A percentile compares a stretch with the other conserved stretches of the same genome.
These are phyloP conservation scores for Turnera subulata DNA, from an alignment of 345 rosid genomes.

Conservation along the genomic window DNA sequence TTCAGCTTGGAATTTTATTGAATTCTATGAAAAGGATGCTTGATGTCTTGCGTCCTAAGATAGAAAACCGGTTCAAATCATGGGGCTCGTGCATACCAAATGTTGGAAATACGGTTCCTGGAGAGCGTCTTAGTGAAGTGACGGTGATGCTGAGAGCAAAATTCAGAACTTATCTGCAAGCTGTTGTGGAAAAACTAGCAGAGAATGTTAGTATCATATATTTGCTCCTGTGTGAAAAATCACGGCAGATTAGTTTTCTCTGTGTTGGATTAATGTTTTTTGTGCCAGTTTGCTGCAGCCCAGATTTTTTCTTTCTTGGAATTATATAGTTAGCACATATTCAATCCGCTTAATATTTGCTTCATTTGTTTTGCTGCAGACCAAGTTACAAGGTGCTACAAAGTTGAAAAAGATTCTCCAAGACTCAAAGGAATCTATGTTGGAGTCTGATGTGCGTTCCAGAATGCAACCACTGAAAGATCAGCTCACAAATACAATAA, in stretches of 20 bases:
- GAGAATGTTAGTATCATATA: constrained; percentile 66
- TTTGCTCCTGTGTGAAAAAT: no score
- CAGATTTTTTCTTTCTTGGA: neutral
- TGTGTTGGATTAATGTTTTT: no score
- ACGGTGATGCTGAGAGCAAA: constrained; percentile 93
- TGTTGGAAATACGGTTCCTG: constrained; percentile 76
- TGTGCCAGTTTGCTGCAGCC: neutral
- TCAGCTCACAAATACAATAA: constrained; percentile 67
- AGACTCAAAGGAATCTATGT: constrained; percentile 80
- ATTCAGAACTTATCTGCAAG: constrained; percentile 83
- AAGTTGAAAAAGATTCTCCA: constrained; percentile 92
- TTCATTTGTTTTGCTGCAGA: constrained; percentile 33
- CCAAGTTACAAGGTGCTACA: constrained; percentile 70
- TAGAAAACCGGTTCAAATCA: constrained; percentile 74
- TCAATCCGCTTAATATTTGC: neutral
- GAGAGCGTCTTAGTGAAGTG: constrained; percentile 90
- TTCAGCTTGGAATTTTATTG: constrained; percentile 79
- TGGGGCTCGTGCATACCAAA: constrained; percentile 96
- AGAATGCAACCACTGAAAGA: constrained; percentile 86
- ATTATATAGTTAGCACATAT: neutral
- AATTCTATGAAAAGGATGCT: constrained; percentile 98
- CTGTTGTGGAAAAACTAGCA: constrained; percentile 81
- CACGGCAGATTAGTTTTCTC: neutral
- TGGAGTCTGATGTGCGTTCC: constrained; percentile 67
- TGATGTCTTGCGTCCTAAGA: constrained; percentile 71